Percentiles rank a stretch among this genome's conserved stretches.
These are phyloP conservation scores for Eimeria sp. DNA, from an alignment of 169 alveolate species.

Conservation along the genomic window DNA sequence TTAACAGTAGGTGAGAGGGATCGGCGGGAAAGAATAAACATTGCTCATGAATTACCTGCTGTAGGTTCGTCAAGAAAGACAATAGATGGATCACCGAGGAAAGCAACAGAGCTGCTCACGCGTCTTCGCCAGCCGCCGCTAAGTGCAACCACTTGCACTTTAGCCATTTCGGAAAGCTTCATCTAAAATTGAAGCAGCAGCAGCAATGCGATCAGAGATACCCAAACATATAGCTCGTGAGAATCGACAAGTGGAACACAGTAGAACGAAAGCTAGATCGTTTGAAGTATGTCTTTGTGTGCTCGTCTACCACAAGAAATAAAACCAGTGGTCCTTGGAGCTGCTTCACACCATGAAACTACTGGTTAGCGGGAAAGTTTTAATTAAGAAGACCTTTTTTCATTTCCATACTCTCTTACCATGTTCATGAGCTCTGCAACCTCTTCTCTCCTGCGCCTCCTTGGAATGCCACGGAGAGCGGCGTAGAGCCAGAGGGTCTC, in stretches of 20 bases:
- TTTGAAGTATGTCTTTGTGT: background rate
- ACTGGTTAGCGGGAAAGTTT: background rate
- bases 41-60: constrained; percentile 1
- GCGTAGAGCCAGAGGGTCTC: constrained; percentile 72
- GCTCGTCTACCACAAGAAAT: background rate
- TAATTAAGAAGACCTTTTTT: background rate
- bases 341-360: background rate
- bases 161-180: constrained; percentile 73
- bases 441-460: constrained; percentile 50
- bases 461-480: constrained; percentile 60
- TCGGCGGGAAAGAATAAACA: too few relatives aligned
- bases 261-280: background rate
- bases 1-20: background rate
- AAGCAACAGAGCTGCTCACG: constrained; percentile 85
- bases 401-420: background rate
- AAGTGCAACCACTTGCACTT: constrained; percentile 24
- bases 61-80: constrained; percentile 85
- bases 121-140: constrained; percentile 73
- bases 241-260: background rate
- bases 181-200: background rate
- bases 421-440: constrained; percentile 43
- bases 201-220: background rate
- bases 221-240: background rate
- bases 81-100: constrained; percentile 91
- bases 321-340: background rate